These are phyloP conservation scores for Ceratocystis lukuohia DNA, from an alignment of 2,329 filamentous ascomycete species.

Conservation along the genomic window DNA sequence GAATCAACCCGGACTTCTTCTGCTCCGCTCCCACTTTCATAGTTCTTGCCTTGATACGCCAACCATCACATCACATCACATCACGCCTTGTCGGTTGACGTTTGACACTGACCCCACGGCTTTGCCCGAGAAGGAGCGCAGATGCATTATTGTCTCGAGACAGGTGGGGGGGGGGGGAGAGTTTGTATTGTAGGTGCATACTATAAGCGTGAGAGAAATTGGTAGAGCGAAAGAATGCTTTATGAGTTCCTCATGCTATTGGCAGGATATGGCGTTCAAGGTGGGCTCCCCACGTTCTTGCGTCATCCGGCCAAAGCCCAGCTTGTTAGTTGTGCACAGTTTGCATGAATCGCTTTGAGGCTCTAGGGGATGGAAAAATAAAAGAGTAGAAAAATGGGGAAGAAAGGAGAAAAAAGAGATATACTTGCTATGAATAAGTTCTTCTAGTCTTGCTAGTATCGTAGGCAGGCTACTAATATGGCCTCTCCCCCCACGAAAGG, in stretches of 20 bases:
- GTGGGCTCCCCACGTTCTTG: neutral
- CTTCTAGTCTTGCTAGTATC: no score
- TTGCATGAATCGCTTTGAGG: neutral
- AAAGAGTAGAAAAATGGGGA: neutral
- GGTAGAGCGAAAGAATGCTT: no score
- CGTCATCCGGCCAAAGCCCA: no score
- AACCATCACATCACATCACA: neutral
- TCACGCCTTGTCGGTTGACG: neutral
- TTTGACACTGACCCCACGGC: constrained; percentile 1
- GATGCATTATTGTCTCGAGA: neutral
- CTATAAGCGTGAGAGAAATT: no score
- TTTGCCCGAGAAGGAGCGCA: constrained; percentile 1
- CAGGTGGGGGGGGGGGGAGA: no score
- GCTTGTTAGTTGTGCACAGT: no score
- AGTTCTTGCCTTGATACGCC: neutral
- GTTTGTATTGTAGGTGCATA: no score
- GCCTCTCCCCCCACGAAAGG: neutral
- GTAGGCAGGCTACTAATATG: no score
- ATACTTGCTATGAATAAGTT: no score
- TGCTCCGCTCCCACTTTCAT: neutral
- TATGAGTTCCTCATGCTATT: neutral
- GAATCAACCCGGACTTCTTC: neutral
- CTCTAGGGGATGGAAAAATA: neutral
- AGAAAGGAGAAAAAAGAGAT: neutral
- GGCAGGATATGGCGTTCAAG: neutral